Percentiles rank a stretch among this genome's conserved stretches.
Evolutionary conservation across 345 rosid species (phyloP).

Genomic region (Heritiera fomes): DNA sequence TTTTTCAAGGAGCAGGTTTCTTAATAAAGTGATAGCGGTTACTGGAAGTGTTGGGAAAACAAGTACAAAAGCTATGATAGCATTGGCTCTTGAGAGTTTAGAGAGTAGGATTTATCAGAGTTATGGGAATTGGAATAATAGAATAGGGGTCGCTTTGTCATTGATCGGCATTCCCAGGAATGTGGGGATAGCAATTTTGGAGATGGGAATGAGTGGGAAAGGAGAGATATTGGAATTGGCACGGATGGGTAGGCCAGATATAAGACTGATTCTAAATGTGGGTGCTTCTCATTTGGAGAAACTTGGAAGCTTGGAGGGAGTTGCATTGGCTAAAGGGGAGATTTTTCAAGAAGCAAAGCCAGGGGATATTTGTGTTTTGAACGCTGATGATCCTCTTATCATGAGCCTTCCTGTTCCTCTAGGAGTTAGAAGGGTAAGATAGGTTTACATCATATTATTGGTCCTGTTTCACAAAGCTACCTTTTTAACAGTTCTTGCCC

Average conservation of each 20-base stretch:
- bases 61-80: conserved; percentile 37
- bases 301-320: conserved; percentile 18
- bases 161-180: too few species aligned
- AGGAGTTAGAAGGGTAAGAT: conserved; percentile 30
- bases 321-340: conserved; percentile 35
- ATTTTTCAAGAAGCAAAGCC: conserved; percentile 27
- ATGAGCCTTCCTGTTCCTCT: conserved; percentile 25
- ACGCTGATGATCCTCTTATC: conserved; percentile 40
- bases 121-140: conserved; percentile 35
- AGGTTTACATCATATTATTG: background rate
- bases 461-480: background rate
- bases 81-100: conserved; percentile 29
- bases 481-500: background rate
- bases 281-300: conserved; percentile 37
- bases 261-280: conserved; percentile 32
- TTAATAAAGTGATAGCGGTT: conserved; percentile 26
- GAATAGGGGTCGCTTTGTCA: conserved; percentile 35
- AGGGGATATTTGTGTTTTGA: conserved; percentile 28
- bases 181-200: too few species aligned
- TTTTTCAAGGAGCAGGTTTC: conserved; percentile 25
- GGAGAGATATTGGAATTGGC: conserved; percentile 41
- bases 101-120: conserved; percentile 25
- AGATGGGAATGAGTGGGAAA: conserved; percentile 13
- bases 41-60: conserved; percentile 39
- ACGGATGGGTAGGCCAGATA: conserved; percentile 28